These are phyloP conservation scores for Bruguiera sexangula DNA, from an alignment of 345 rosid genomes.

Conservation along the genomic window DNA sequence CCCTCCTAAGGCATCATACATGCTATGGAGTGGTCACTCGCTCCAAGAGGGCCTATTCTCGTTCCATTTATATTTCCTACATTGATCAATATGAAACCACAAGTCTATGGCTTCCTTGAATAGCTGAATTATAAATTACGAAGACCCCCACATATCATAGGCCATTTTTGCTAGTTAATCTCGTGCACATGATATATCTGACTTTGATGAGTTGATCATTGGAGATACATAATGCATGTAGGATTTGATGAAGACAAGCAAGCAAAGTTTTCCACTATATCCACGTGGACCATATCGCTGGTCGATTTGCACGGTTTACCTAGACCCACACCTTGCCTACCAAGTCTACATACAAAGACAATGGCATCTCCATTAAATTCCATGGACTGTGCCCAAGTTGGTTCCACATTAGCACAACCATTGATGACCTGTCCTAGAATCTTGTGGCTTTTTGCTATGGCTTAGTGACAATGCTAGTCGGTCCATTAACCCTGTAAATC, in stretches of 20 bases:
- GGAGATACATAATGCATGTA: not conserved
- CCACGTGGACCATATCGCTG: not conserved
- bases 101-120: not conserved
- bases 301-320: slow-evolving; percentile 6
- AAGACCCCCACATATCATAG: not conserved
- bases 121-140: not conserved
- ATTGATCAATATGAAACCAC: no score
- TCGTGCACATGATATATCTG: not conserved
- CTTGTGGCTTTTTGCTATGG: not conserved
- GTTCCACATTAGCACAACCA: slow-evolving; percentile 25
- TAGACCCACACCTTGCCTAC: slow-evolving; percentile 28
- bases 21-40: no score
- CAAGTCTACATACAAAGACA: not conserved
- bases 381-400: not conserved
- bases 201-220: no score
- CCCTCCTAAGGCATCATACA: no score
- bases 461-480: slow-evolving; percentile 6
- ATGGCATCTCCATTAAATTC: slow-evolving; percentile 10
- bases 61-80: no score
- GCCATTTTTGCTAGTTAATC: not conserved
- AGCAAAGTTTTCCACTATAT: slow-evolving; percentile 17
- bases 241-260: not conserved
- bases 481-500: not conserved
- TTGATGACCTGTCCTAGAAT: slow-evolving; percentile 10
- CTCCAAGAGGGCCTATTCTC: no score